phyloP scores from a whole-genome alignment of 1,284 basidiomycete species.

The Melampsora larici-populina region DNA sequence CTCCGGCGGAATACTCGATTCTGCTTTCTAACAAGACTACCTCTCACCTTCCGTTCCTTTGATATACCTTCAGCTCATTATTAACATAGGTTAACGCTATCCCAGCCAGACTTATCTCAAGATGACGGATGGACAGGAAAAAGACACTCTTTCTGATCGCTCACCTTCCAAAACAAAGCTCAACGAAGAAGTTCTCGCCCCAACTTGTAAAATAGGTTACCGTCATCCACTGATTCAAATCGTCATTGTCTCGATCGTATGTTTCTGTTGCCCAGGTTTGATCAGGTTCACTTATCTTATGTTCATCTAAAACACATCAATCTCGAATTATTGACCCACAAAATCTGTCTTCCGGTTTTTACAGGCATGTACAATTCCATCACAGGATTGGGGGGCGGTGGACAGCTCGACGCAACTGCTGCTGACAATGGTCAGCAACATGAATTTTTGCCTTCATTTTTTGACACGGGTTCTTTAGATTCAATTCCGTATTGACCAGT shows the following conservation, averaged over 20 bases:
- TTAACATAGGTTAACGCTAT: too few species aligned
- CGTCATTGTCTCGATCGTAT: conserved; percentile 36
- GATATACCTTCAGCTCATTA: too few species aligned
- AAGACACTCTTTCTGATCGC: too few species aligned
- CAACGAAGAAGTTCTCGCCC: too few species aligned
- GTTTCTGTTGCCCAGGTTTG: conserved; percentile 43
- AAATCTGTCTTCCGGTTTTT: conserved; percentile 49
- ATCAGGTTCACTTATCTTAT: not conserved
- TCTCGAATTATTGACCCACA: not conserved
- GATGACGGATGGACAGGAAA: too few species aligned
- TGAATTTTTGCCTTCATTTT: not conserved
- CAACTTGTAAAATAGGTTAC: not conserved
- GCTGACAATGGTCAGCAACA: conserved; percentile 34
- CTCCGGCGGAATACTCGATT: too few species aligned
- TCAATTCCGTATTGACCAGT: too few species aligned
- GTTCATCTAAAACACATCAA: not conserved
- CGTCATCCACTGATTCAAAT: conserved; percentile 33
- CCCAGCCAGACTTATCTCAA: too few species aligned
- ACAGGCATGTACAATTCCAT: conserved; percentile 61
- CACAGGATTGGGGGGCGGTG: conserved; percentile 59
- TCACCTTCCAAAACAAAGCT: too few species aligned
- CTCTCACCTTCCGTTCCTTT: too few species aligned
- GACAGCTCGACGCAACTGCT: conserved; percentile 29
- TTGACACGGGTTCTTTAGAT: conserved; percentile 16
- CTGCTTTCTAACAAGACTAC: too few species aligned